Base-by-base conservation (phyloP, 2,329 filamentous ascomycete species). In the Penicillium sp. region DNA sequence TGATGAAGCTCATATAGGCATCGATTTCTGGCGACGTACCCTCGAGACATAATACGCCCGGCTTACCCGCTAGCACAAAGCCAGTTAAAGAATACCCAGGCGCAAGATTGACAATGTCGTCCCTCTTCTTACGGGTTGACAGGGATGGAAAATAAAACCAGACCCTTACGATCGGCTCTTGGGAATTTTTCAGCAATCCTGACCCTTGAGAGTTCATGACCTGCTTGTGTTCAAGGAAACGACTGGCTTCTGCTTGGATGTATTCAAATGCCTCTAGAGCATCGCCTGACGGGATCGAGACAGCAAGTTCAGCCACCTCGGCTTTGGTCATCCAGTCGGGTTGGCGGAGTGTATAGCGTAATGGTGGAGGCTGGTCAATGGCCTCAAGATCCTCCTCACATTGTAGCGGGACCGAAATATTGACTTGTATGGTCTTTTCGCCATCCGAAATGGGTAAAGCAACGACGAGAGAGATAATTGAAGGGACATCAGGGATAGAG, bases 91-190 rank as follows among this genome's bases (percentile, higher is more conserved):
- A 70, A 66, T 85, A 84, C 0, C 66, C 61, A 0, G 83, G 80
- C 0, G 83, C 83, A 55, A 83, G 72, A 54, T 76, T 78, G 45
- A 87, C 79, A 43, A 87, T 71, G 60, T 87, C 84, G 61, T 82
- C 78, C 47, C 84, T 77, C 64, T 87, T 87, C 46, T 79, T 78
- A 3, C 84, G 80, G 0, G 84, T 87, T 42, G 80, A 83, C 53
- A 87, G 81, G 1, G 83, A 86, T 0, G 84, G 84, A 59, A 87
- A 86, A 69, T 87, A 87, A 65, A 87, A 87, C 84, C 84, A 87
- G 1, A 82, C 84, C 9, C 84, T 74, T 3, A 83, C 77, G 1
- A 82, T 63, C 0, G 76, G 67, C 0, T 49, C 57, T 0, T 56
- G 64, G 14, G 31, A 39, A 13, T 19, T 43, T 29, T 26, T 9